A percentile compares a stretch with the other conserved stretches of the same genome.
Conservation (phyloP, 331 rosid genomes). For the Rhamnella rubrinervis region DNA sequence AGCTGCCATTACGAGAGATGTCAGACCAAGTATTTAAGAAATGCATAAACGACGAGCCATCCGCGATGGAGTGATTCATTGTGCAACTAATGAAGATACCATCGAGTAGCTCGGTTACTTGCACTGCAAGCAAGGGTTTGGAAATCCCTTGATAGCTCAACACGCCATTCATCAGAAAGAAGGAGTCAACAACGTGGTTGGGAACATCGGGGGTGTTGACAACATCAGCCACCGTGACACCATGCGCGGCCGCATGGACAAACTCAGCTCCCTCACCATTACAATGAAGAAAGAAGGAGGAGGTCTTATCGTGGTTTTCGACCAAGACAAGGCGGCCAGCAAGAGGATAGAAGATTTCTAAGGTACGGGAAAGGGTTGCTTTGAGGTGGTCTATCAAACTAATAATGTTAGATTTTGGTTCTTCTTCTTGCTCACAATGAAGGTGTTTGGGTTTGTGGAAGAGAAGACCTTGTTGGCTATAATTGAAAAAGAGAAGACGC, state of each 20-base stretch:
- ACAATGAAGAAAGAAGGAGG: conserved; percentile 8
- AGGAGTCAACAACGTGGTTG: neutral
- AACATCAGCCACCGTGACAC: neutral
- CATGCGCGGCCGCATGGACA: conserved; percentile 7
- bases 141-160: neutral
- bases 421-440: no score
- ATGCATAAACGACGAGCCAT: conserved; percentile 16
- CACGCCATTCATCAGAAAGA: neutral
- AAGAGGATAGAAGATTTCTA: neutral
- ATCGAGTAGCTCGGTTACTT: conserved; percentile 17
- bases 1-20: neutral
- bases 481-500: neutral
- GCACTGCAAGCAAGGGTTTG: conserved; percentile 20
- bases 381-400: neutral
- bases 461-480: conserved; percentile 7
- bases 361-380: neutral
- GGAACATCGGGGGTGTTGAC: neutral
- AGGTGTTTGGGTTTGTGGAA: conserved; percentile 1
- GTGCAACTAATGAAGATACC: conserved; percentile 15
- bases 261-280: conserved; percentile 2
- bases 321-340: neutral
- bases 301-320: neutral
- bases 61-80: conserved; percentile 5
- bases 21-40: conserved; percentile 23
- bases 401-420: neutral